phyloP scores from a whole-genome alignment of 768 basidiomycete species.

The Termitomyces sp. region DNA sequence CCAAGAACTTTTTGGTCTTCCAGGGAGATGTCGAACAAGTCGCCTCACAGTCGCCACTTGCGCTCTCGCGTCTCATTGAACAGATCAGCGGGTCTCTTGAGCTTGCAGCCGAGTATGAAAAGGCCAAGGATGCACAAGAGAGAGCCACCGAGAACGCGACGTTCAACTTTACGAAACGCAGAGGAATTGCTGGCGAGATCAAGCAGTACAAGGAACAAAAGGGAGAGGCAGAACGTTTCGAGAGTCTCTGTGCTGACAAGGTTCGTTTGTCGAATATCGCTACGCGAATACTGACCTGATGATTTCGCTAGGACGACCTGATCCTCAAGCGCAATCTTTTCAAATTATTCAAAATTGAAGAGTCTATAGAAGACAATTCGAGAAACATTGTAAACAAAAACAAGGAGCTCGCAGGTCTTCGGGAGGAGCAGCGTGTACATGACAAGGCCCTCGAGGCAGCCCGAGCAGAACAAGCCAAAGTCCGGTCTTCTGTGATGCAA shows the following conservation, averaged over 20 bases:
- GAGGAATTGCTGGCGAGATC: slow-evolving; percentile 92
- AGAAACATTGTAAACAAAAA: slow-evolving; percentile 71
- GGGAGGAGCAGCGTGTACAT: slow-evolving; percentile 65
- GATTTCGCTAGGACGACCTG: slow-evolving; percentile 61
- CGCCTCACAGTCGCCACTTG: slow-evolving; percentile 89
- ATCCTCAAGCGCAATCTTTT: slow-evolving; percentile 81
- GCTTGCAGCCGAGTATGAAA: slow-evolving; percentile 84
- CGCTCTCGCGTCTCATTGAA: slow-evolving; percentile 87
- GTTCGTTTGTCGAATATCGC: slow-evolving; percentile 51
- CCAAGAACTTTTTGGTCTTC: slow-evolving; percentile 99
- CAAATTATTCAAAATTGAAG: slow-evolving; percentile 88
- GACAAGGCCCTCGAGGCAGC: slow-evolving; percentile 73
- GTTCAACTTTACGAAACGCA: slow-evolving; percentile 90
- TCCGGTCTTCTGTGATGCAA: slow-evolving; percentile 70
- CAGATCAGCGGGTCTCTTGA: slow-evolving; percentile 95
- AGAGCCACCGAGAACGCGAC: slow-evolving; percentile 93
- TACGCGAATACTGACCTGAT: slow-evolving; percentile 1
- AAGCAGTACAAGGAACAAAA: slow-evolving; percentile 98
- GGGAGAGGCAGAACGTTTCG: slow-evolving; percentile 86
- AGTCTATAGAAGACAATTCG: slow-evolving; percentile 72
- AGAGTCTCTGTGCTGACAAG: slow-evolving; percentile 68
- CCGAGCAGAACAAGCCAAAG: slow-evolving; percentile 76
- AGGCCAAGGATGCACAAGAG: slow-evolving; percentile 82
- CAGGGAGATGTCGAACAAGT: slow-evolving; percentile 99
- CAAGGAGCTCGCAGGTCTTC: slow-evolving; percentile 62